phyloP scores from a whole-genome alignment of 2,329 filamentous ascomycete genomes.

The Cladorrhinum sp. region DNA sequence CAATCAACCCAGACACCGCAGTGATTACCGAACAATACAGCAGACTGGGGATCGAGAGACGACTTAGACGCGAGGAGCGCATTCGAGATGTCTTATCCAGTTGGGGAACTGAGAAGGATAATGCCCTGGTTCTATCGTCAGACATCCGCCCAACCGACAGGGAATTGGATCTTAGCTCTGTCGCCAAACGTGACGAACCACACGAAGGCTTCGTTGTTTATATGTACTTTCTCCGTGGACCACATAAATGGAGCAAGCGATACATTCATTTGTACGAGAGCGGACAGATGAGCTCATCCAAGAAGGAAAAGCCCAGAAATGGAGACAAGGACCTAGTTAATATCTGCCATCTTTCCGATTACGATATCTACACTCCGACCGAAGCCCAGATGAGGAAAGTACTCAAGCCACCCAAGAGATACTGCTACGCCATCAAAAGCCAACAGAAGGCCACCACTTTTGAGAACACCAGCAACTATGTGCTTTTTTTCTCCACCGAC shows the following conservation, averaged over 20 bases:
- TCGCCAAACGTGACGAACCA: constrained; percentile 55
- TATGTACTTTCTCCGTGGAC: constrained; percentile 76
- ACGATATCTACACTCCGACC: constrained; percentile 82
- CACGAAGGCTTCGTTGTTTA: constrained; percentile 67
- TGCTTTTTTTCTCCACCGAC: constrained; percentile 86
- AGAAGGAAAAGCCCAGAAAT: constrained; percentile 60
- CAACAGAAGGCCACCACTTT: constrained; percentile 88
- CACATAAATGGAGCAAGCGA: constrained; percentile 85
- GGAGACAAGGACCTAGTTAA: constrained; percentile 64
- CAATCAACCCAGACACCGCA: constrained; percentile 62
- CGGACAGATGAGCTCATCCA: constrained; percentile 70
- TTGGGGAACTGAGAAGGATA: constrained; percentile 80
- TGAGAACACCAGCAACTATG: constrained; percentile 76
- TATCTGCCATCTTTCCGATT: constrained; percentile 85
- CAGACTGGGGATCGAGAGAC: constrained; percentile 74
- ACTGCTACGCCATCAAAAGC: constrained; percentile 86
- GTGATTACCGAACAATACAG: constrained; percentile 76
- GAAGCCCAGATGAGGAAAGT: constrained; percentile 64
- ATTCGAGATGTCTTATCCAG: constrained; percentile 88
- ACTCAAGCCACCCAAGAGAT: constrained; percentile 79
- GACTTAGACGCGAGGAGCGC: constrained; percentile 79
- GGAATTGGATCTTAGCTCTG: constrained; percentile 64
- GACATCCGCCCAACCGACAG: constrained; percentile 52
- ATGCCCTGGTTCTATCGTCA: constrained; percentile 66
- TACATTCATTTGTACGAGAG: constrained; percentile 69